Percentiles rank a stretch among this genome's conserved stretches.
phyloP scores from a whole-genome alignment of 2,329 filamentous ascomycete genomes.

The Purpureocillium takamizusanense region DNA sequence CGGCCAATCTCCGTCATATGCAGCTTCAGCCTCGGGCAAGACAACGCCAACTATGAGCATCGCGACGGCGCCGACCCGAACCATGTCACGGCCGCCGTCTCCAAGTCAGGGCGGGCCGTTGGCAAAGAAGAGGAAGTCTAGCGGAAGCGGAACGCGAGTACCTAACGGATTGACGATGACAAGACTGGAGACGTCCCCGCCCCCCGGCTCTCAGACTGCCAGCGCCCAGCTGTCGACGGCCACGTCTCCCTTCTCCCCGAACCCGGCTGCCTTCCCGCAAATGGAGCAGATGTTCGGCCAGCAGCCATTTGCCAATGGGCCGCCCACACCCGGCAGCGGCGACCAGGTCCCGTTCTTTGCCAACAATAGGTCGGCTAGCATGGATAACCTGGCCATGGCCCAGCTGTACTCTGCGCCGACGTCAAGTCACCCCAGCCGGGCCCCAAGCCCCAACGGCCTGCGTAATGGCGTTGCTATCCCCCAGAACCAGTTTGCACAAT shows the following conservation, averaged over 20 bases:
- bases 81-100: constrained; percentile 65
- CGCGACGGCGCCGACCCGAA: constrained; percentile 12
- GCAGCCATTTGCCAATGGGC: constrained; percentile 42
- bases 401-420: constrained; percentile 63
- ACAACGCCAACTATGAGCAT: constrained; percentile 19
- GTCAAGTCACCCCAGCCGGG: constrained; percentile 67
- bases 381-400: constrained; percentile 56
- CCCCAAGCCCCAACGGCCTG: constrained; percentile 59
- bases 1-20: constrained; percentile 25
- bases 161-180: constrained; percentile 76
- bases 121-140: constrained; percentile 77
- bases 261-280: constrained; percentile 32
- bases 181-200: constrained; percentile 54
- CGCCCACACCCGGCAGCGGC: constrained; percentile 57
- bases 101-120: constrained; percentile 57
- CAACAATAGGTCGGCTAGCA: constrained; percentile 49
- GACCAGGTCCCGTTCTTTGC: constrained; percentile 50
- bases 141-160: constrained; percentile 54
- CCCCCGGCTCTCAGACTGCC: constrained; percentile 25
- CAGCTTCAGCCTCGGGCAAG: constrained; percentile 20
- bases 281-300: constrained; percentile 36
- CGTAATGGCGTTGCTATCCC: constrained; percentile 34
- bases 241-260: constrained; percentile 46
- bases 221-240: constrained; percentile 28
- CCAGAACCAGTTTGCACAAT: constrained; percentile 36